A percentile compares a stretch with the other conserved stretches of the same genome.
phyloP scores from a whole-genome alignment of 2,329 filamentous ascomycete species.

The Alternaria solani region DNA sequence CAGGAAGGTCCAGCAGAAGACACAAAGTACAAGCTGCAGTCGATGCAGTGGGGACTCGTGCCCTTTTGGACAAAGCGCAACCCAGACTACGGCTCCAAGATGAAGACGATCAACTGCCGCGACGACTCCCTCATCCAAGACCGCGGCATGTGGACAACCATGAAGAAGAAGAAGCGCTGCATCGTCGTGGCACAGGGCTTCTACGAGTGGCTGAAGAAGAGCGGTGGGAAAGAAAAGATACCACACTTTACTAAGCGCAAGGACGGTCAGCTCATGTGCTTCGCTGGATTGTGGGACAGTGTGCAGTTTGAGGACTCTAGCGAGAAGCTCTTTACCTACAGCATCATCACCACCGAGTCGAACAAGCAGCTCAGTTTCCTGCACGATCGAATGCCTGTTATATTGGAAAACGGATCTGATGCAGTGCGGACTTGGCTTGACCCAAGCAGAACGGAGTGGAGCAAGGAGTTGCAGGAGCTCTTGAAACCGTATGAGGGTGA shows the following conservation, averaged over 20 bases:
- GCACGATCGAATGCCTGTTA: slow-evolving; percentile 95
- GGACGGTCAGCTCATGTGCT: slow-evolving; percentile 84
- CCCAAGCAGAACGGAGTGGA: slow-evolving; percentile 75
- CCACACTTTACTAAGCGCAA: slow-evolving; percentile 85
- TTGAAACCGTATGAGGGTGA: slow-evolving; percentile 82
- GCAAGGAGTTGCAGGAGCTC: slow-evolving; percentile 75
- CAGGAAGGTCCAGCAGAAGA: slow-evolving; percentile 35
- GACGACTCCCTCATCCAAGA: slow-evolving; percentile 81
- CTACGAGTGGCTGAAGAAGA: slow-evolving; percentile 93
- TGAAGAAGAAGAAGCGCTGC: slow-evolving; percentile 90
- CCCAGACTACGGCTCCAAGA: slow-evolving; percentile 76
- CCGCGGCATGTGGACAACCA: slow-evolving; percentile 87
- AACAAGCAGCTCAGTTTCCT: slow-evolving; percentile 85
- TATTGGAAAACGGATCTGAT: slow-evolving; percentile 78
- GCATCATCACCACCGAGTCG: slow-evolving; percentile 89
- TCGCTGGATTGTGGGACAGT: slow-evolving; percentile 92
- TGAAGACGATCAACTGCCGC: slow-evolving; percentile 95
- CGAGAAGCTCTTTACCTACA: slow-evolving; percentile 84
- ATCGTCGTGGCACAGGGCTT: slow-evolving; percentile 90
- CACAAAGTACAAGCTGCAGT: slow-evolving; percentile 80
- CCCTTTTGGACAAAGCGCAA: slow-evolving; percentile 92
- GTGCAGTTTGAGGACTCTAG: slow-evolving; percentile 77
- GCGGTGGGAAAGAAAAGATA: slow-evolving; percentile 76
- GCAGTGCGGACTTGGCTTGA: slow-evolving; percentile 80
- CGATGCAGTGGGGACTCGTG: slow-evolving; percentile 95